Conservation (phyloP, 1,284 basidiomycete species). For the Cutaneotrichosporon cavernicola region DNA sequence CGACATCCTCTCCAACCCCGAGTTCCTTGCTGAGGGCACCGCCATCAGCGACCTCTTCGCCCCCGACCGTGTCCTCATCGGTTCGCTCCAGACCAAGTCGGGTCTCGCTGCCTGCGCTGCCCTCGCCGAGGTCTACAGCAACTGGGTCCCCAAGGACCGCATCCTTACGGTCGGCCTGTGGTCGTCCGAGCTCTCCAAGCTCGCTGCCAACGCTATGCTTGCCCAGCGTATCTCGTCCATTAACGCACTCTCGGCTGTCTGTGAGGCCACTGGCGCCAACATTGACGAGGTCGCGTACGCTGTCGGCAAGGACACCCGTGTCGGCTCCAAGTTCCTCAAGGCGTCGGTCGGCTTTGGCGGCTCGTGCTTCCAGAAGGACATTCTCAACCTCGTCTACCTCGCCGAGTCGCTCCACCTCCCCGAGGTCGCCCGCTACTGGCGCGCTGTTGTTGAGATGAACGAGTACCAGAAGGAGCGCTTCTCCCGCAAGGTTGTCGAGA, state of each 20-base stretch:
- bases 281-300: conserved; percentile 97
- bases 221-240: conserved; percentile 97
- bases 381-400: conserved; percentile 96
- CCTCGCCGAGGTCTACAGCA: conserved; percentile 78
- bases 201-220: conserved; percentile 98
- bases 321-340: conserved; percentile 94
- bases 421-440: conserved; percentile 98
- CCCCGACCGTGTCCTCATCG: conserved; percentile 96
- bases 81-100: conserved; percentile 83
- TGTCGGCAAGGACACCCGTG: conserved; percentile 86
- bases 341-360: conserved; percentile 82
- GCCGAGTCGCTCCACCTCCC: conserved; percentile 90
- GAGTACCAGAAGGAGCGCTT: conserved; percentile 91
- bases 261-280: conserved; percentile 98
- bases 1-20: conserved; percentile 97
- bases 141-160: conserved; percentile 85
- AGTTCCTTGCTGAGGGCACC: conserved; percentile 98
- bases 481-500: conserved; percentile 86
- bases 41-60: conserved; percentile 83
- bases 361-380: conserved; percentile 99
- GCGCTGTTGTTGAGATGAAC: conserved; percentile 91
- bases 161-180: conserved; percentile 95
- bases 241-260: conserved; percentile 97
- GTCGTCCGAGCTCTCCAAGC: conserved; percentile 97
- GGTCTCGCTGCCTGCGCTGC: conserved; percentile 77